These are phyloP conservation scores for Exophiala phaeomuriformis DNA, from an alignment of 2,329 filamentous ascomycete species.

Conservation along the genomic window DNA sequence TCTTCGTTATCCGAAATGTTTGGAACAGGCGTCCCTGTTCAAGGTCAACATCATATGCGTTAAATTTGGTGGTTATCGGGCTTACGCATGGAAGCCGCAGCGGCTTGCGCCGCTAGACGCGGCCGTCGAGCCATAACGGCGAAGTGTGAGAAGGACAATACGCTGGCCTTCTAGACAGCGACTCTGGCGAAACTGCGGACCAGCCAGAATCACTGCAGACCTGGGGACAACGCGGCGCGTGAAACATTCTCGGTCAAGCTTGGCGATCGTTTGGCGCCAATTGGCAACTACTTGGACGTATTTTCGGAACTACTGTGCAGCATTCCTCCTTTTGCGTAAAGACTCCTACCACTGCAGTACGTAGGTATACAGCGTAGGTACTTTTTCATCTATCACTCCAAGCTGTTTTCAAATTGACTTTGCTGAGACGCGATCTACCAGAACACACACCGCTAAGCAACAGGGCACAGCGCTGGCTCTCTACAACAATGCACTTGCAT, in stretches of 20 bases:
- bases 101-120: constrained; percentile 42
- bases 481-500: no score
- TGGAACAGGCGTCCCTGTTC: constrained; percentile 37
- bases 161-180: neutral
- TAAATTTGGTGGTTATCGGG: constrained; percentile 1
- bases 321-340: no score
- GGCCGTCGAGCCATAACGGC: constrained; percentile 40
- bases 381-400: no score
- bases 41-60: constrained; percentile 3
- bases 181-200: neutral
- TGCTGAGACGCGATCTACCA: no score
- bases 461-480: no score
- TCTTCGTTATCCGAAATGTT: constrained; percentile 40
- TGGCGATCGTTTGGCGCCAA: neutral
- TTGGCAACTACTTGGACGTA: neutral
- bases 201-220: neutral
- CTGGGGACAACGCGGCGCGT: neutral
- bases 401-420: no score
- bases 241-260: neutral
- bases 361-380: no score
- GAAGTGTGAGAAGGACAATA: neutral
- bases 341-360: no score
- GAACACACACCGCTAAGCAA: no score
- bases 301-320: neutral
- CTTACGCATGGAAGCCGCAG: constrained; percentile 41